phyloP scores from a whole-genome alignment of 768 basidiomycete genomes.

The Lactarius deliciosus region DNA sequence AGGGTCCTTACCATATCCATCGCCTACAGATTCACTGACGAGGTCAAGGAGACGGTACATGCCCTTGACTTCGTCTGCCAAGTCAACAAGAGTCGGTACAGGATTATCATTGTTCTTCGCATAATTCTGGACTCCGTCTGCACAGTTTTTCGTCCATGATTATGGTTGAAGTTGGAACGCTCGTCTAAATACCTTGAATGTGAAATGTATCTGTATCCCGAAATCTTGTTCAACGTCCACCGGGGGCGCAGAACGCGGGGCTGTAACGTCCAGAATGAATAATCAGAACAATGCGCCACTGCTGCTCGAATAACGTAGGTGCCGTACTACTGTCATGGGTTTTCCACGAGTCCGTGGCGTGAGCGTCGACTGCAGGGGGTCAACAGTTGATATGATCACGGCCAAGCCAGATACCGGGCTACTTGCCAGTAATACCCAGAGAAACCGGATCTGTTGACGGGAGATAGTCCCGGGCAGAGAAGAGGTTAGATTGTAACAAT shows the following conservation, averaged over 20 bases:
- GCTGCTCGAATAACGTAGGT: neutral
- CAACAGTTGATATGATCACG: neutral
- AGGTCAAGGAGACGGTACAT: constrained; percentile 55
- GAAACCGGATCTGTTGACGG: neutral
- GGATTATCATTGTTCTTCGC: neutral
- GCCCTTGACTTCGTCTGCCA: constrained; percentile 37
- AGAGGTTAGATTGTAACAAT: neutral
- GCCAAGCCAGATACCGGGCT: neutral
- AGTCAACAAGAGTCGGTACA: neutral
- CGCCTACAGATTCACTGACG: constrained; percentile 48
- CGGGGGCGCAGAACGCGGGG: neutral
- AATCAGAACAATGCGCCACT: neutral
- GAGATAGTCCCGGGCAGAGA: neutral
- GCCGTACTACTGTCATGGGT: neutral
- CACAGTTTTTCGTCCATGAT: neutral
- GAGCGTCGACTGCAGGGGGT: neutral
- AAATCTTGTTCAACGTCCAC: neutral
- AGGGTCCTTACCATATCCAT: constrained; percentile 46
- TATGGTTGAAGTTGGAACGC: neutral
- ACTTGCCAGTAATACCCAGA: neutral
- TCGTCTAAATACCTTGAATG: neutral
- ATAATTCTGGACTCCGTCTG: neutral
- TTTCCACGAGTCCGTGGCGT: neutral
- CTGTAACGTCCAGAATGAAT: neutral
- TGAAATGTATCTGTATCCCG: neutral